Percentiles rank a stretch among this genome's conserved stretches.
phyloP scores from a whole-genome alignment of 805 yeast species.

The Metschnikowia amazonensis region DNA sequence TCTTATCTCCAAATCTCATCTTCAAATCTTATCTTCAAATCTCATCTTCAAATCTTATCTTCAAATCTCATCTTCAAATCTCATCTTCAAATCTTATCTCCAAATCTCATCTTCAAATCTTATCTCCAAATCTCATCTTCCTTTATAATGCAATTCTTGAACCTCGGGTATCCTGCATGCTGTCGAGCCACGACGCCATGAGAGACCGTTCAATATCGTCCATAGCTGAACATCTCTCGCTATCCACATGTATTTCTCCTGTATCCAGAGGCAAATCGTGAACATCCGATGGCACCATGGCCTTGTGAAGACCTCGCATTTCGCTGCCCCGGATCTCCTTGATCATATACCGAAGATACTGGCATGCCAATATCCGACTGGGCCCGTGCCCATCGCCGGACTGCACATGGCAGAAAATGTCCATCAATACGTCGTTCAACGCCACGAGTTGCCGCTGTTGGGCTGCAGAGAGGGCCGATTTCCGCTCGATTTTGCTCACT shows the following conservation, averaged over 20 bases:
- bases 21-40: too few relatives aligned
- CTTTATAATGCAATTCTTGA: too few relatives aligned
- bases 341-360: constrained; percentile 36
- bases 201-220: constrained; percentile 42
- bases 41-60: too few relatives aligned
- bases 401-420: neutral
- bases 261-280: neutral
- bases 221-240: constrained; percentile 10
- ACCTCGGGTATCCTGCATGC: constrained; percentile 22
- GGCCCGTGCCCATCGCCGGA: neutral
- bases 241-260: neutral
- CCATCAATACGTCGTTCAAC: neutral
- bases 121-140: too few relatives aligned
- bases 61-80: too few relatives aligned
- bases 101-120: too few relatives aligned
- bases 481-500: constrained; percentile 29
- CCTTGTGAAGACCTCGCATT: constrained; percentile 23
- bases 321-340: constrained; percentile 30
- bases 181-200: constrained; percentile 41
- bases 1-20: too few relatives aligned
- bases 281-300: constrained; percentile 28
- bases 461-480: constrained; percentile 15
- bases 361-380: constrained; percentile 31
- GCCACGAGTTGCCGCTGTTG: constrained; percentile 10
- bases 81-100: too few relatives aligned